Conservation (phyloP, 2,329 filamentous ascomycete species). For the Gaeumannomyces tritici region DNA sequence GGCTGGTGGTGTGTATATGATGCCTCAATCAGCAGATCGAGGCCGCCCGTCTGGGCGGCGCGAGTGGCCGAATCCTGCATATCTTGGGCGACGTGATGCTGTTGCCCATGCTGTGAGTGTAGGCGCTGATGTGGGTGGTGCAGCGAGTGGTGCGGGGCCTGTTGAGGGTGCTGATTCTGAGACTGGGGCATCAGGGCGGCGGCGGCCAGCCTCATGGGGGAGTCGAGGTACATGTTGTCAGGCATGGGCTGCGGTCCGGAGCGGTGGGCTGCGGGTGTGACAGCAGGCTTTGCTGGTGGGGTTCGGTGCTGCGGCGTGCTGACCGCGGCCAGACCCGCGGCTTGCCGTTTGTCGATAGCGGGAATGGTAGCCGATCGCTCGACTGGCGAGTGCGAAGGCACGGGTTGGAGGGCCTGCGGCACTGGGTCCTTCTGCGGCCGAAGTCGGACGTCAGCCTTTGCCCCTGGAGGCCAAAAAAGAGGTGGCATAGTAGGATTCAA, state of each 20-base stretch:
- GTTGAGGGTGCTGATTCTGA: slow-evolving; percentile 7
- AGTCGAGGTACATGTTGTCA: too few species aligned
- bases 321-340: neutral
- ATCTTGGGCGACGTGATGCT: neutral
- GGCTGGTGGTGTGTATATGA: slow-evolving; percentile 17
- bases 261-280: too few species aligned
- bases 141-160: slow-evolving; percentile 9
- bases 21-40: slow-evolving; percentile 27
- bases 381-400: neutral
- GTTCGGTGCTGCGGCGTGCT: neutral
- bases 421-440: slow-evolving; percentile 12
- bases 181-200: too few species aligned
- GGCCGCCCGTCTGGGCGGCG: slow-evolving; percentile 3
- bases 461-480: too few species aligned
- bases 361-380: too few species aligned
- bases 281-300: slow-evolving; percentile 11
- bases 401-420: slow-evolving; percentile 11
- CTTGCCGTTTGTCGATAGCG: slow-evolving; percentile 8
- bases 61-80: neutral
- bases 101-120: neutral
- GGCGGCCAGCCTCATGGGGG: too few species aligned
- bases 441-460: neutral
- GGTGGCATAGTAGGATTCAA: neutral
- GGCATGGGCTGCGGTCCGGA: too few species aligned
- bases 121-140: slow-evolving; percentile 6